A percentile compares a stretch with the other conserved stretches of the same genome.
Conservation (phyloP, 805 yeast species). For the Ogataea ramenticola region DNA sequence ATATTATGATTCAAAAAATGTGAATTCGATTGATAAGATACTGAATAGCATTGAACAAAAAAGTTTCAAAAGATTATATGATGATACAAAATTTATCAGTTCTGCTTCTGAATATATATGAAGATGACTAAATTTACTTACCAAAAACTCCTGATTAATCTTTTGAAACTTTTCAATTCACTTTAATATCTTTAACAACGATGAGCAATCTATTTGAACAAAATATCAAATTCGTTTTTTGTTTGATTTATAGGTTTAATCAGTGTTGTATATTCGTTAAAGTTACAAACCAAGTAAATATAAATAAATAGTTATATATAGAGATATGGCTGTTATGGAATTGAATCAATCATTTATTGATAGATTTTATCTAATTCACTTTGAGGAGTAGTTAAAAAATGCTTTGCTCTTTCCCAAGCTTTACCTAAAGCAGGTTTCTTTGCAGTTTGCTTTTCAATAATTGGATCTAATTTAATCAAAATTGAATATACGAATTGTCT, state of each 20-base stretch:
- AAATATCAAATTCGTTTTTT: background rate
- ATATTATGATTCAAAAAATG: too few relatives aligned
- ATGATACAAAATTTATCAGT: conserved; percentile 45
- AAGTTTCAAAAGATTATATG: background rate
- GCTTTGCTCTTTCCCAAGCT: conserved; percentile 32
- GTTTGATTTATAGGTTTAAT: background rate
- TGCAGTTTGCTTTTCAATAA: conserved; percentile 24
- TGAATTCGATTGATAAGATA: background rate
- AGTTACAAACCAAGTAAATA: too few relatives aligned
- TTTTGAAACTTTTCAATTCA: too few relatives aligned
- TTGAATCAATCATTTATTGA: background rate
- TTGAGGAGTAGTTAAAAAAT: conserved; percentile 35
- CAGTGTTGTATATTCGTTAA: background rate
- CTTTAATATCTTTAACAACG: too few relatives aligned
- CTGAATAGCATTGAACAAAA: too few relatives aligned
- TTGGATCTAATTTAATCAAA: conserved; percentile 36
- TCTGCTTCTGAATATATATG: conserved; percentile 91
- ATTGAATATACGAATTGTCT: conserved; percentile 34
- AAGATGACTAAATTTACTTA: conserved; percentile 60
- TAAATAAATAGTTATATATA: background rate
- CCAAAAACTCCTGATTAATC: background rate
- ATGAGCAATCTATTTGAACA: too few relatives aligned
- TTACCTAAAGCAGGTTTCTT: conserved; percentile 38
- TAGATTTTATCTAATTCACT: conserved; percentile 21
- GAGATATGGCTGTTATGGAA: too few relatives aligned